Percentiles rank a stretch among this genome's conserved stretches.
Evolutionary conservation across 2,329 filamentous ascomycete genomes (phyloP).

Genomic region (Trichoderma brevicompactum): DNA sequence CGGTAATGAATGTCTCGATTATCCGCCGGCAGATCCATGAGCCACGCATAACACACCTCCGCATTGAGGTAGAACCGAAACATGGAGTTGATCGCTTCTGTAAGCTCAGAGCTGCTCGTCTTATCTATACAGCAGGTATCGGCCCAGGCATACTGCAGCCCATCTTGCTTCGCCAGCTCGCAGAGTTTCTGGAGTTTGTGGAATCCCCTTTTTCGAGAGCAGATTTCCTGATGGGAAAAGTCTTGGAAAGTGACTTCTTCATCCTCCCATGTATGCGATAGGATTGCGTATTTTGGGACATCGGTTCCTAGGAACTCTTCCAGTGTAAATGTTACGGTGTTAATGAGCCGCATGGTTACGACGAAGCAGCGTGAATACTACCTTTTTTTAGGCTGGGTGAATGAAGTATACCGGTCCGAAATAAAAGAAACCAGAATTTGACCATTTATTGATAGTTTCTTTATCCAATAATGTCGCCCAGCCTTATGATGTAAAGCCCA

Average conservation of each 20-base stretch:
- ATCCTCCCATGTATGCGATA: conserved; percentile 30
- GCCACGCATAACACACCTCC: too few species aligned
- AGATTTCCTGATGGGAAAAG: not conserved
- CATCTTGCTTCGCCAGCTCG: conserved; percentile 4
- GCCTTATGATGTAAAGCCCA: too few species aligned
- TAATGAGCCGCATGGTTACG: not conserved
- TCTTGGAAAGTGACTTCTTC: conserved; percentile 29
- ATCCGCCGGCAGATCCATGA: too few species aligned
- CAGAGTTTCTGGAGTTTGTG: conserved; percentile 10
- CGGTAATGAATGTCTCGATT: too few species aligned
- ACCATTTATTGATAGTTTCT: too few species aligned
- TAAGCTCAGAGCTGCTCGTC: conserved; percentile 25
- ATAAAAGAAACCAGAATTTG: too few species aligned
- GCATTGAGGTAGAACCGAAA: too few species aligned
- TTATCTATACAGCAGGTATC: conserved; percentile 33
- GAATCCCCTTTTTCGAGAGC: conserved; percentile 1
- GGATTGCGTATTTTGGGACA: conserved; percentile 28
- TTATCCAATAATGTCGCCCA: too few species aligned
- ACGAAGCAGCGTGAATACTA: not conserved
- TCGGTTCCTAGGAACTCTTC: conserved; percentile 2
- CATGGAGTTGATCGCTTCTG: not conserved
- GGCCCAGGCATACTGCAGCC: conserved; percentile 27
- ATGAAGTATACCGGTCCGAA: too few species aligned
- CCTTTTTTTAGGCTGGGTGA: too few species aligned
- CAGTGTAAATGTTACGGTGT: not conserved